Conservation (phyloP, 164 flowering plant species). For the Malania oleifera region DNA sequence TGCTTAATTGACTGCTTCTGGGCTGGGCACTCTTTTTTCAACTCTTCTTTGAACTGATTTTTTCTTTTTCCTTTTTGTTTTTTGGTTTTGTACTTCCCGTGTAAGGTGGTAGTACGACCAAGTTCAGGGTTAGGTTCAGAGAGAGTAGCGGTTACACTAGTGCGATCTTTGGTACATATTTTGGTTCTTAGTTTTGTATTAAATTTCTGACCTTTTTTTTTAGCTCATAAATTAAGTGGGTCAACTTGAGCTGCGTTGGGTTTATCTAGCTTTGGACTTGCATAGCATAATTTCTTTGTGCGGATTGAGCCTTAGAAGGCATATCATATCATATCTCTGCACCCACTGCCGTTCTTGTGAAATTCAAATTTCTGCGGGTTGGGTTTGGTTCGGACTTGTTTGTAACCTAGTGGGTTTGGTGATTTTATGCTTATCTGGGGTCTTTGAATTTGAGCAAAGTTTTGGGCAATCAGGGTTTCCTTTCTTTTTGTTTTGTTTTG, state of each 20-base stretch:
- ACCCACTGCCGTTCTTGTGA: constrained; percentile 5
- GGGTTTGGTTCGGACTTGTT: constrained; percentile 15
- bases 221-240: constrained; percentile 24
- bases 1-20: constrained; percentile 30
- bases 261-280: neutral
- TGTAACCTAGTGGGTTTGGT: constrained; percentile 1
- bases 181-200: constrained; percentile 11
- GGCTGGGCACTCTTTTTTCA: constrained; percentile 3
- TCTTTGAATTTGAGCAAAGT: constrained; percentile 4
- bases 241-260: constrained; percentile 7
- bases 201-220: constrained; percentile 6
- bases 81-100: constrained; percentile 8
- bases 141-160: constrained; percentile 18
- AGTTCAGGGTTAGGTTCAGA: constrained; percentile 25
- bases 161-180: constrained; percentile 19
- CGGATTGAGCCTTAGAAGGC: constrained; percentile 8
- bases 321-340: constrained; percentile 1
- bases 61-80: constrained; percentile 12
- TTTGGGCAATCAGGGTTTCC: constrained; percentile 6
- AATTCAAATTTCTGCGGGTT: constrained; percentile 4
- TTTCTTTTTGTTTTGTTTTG: constrained; percentile 2
- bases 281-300: neutral
- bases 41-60: constrained; percentile 19
- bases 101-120: constrained; percentile 21
- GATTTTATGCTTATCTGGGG: constrained; percentile 5